Conservation (phyloP, 1,284 basidiomycete genomes). For the Rhodotorula sp. region DNA sequence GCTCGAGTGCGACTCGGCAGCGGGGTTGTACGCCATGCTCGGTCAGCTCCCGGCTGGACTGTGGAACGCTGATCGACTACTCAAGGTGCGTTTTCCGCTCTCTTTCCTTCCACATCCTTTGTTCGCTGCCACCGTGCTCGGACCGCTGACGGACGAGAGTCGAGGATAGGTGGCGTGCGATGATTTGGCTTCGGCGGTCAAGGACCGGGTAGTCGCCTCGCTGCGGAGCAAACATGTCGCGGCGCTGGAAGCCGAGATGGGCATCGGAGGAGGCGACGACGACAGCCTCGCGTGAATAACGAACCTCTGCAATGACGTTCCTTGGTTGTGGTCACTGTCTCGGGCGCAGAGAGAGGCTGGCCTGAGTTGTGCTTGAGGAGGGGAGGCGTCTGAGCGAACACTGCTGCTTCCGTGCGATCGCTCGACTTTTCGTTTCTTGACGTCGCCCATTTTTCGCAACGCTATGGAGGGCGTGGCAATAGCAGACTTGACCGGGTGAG, state of each 20-base stretch:
- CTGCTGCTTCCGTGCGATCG: no score
- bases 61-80: slow-evolving; percentile 85
- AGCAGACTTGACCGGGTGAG: neutral
- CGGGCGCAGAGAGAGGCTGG: no score
- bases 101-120: neutral
- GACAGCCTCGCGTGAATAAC: no score
- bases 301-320: no score
- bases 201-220: slow-evolving; percentile 66
- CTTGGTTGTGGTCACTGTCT: no score
- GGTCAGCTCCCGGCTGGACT: slow-evolving; percentile 82
- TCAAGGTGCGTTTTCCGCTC: slow-evolving; percentile 61
- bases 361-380: no score
- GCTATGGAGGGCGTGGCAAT: slow-evolving; percentile 1
- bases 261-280: neutral
- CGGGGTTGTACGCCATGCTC: slow-evolving; percentile 79
- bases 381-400: no score
- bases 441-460: no score
- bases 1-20: slow-evolving; percentile 73
- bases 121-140: neutral
- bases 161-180: slow-evolving; percentile 51
- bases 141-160: slow-evolving; percentile 50
- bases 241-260: slow-evolving; percentile 42
- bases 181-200: slow-evolving; percentile 65
- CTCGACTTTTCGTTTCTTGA: no score
- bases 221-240: slow-evolving; percentile 60